Percentiles rank a stretch among this genome's conserved stretches.
Evolutionary conservation across 805 yeast genomes (phyloP).

Genomic region (Cyberlindnera euphorbiae): DNA sequence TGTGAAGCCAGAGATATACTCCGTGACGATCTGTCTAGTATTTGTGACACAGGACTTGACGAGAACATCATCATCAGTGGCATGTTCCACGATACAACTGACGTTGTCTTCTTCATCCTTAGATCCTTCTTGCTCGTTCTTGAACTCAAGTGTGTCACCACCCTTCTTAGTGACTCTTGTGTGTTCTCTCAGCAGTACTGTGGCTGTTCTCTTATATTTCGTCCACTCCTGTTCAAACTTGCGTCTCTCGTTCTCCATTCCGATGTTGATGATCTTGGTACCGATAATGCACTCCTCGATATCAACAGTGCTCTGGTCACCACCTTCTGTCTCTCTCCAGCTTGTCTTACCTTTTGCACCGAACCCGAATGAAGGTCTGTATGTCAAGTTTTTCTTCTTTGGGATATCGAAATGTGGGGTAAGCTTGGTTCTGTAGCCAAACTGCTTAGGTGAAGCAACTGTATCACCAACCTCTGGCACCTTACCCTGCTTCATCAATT

Average conservation of each 20-base stretch:
- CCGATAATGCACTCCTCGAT: constrained; percentile 94
- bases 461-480: constrained; percentile 64
- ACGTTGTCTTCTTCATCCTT: constrained; percentile 34
- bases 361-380: constrained; percentile 78
- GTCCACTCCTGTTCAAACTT: constrained; percentile 43
- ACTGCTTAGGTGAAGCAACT: constrained; percentile 71
- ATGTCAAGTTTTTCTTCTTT: constrained; percentile 37
- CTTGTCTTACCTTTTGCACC: constrained; percentile 77
- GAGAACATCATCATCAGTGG: constrained; percentile 26
- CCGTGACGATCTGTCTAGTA: constrained; percentile 73
- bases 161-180: constrained; percentile 35
- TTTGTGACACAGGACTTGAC: constrained; percentile 75
- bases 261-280: constrained; percentile 69
- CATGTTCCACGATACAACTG: constrained; percentile 28
- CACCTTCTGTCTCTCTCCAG: constrained; percentile 58
- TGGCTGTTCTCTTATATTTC: constrained; percentile 72
- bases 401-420: constrained; percentile 95
- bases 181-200: constrained; percentile 78
- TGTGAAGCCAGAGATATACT: constrained; percentile 64
- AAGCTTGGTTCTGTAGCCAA: constrained; percentile 81
- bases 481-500: constrained; percentile 34
- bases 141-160: constrained; percentile 27
- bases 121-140: constrained; percentile 41
- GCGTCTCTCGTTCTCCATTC: constrained; percentile 64
- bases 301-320: constrained; percentile 66